phyloP scores from a whole-genome alignment of 164 flowering plant species.

The Stephania japonica region DNA sequence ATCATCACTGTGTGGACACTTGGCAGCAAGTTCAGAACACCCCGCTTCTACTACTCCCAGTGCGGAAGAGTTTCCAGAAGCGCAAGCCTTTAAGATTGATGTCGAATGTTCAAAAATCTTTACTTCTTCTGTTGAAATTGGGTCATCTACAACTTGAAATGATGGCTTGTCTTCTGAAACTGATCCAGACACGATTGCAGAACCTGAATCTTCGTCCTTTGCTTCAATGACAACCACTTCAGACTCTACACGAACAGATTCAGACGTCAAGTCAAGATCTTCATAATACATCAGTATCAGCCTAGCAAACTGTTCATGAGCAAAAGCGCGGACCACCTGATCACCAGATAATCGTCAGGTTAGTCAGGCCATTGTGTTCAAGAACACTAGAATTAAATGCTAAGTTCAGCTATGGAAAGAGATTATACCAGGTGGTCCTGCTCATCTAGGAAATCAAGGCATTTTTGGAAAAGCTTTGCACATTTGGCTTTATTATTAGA shows the following conservation, averaged over 20 bases:
- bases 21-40: conserved; percentile 13
- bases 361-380: background rate
- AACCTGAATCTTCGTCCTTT: conserved; percentile 50
- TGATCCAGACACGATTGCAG: conserved; percentile 33
- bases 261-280: conserved; percentile 56
- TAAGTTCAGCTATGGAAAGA: background rate
- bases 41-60: conserved; percentile 15
- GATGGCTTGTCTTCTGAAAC: conserved; percentile 25
- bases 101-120: conserved; percentile 18
- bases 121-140: conserved; percentile 15
- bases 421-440: conserved; percentile 77
- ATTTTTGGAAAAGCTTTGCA: conserved; percentile 63
- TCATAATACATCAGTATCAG: conserved; percentile 65
- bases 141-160: conserved; percentile 22
- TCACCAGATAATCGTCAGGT: conserved; percentile 5
- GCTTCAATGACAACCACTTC: conserved; percentile 50
- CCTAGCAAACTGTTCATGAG: conserved; percentile 97
- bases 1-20: conserved; percentile 23
- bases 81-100: conserved; percentile 26
- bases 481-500: conserved; percentile 63
- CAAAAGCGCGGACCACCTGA: conserved; percentile 89
- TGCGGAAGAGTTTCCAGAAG: conserved; percentile 20
- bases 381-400: background rate
- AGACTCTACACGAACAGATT: conserved; percentile 46
- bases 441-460: conserved; percentile 76